Base-by-base conservation (phyloP, 768 basidiomycete genomes). In the Chalciporus piperatus region DNA sequence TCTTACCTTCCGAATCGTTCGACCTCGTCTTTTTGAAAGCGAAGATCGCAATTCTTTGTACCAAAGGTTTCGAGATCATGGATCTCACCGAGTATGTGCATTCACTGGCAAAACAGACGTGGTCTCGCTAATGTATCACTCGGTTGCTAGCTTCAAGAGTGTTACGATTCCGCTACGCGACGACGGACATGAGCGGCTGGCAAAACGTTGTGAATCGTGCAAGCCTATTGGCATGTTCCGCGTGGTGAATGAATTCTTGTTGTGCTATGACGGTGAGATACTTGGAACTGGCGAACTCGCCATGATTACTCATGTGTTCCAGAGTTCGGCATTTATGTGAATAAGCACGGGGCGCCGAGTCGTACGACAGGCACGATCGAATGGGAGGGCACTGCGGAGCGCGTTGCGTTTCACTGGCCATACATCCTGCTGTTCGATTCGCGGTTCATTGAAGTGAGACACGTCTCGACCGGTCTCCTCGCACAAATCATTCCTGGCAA, bases 51-150 rank as follows among this genome's bases (percentile, higher is more conserved):
- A 89, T 99, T 50, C 79, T 97, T 25, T 95, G 95, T 59, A 85
- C 89, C 0, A 92, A 91, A 63, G 94, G 95, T 37, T 98, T 98
- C 61, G 95, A 98, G 69, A 96, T 98, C 61, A 98, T 98, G 89
- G 92, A 98, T 60, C 78, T 98, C 38, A 83, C 84, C 20, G 91
- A 95, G 90, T 96, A 73, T 41, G 89, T 68, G 20, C 8, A 39
- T 14, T 16, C 14, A 8, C 27, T 42, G 28, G n/a, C 10, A 1
- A 27, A 12, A 17, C 7, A 17, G 12, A 6, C 11, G 14, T 11
- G 30, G n/a, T 23, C 10, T 50, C 17, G 16, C 40, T 58, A 27
- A 49, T 47, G 3, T 35, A 27, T 4, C 17, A 43, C 17, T 25
- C 30, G 10, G 10, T 13, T 13, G 25, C 41, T 28, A 92, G 89